phyloP scores from a whole-genome alignment of 306 rosid genomes.

The Quercus engelmannii region DNA sequence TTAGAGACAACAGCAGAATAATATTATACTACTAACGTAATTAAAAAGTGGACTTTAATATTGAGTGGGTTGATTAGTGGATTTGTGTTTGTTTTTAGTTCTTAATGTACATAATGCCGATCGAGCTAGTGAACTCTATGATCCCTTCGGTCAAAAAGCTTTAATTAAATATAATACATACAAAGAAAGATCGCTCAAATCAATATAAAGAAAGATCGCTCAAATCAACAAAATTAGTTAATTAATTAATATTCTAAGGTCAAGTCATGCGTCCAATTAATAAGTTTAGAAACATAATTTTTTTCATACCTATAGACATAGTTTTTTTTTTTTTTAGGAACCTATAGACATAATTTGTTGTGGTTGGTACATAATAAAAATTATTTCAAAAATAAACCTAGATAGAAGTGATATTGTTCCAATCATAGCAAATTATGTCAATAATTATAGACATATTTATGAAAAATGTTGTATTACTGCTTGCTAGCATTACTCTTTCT shows the following conservation, averaged over 20 bases:
- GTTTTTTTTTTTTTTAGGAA: too few species aligned
- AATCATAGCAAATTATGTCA: too few species aligned
- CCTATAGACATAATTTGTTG: too few species aligned
- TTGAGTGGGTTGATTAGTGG: neutral
- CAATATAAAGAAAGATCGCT: neutral
- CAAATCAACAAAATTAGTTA: neutral
- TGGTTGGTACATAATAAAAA: too few species aligned
- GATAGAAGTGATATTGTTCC: too few species aligned
- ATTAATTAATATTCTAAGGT: neutral
- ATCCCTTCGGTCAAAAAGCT: neutral
- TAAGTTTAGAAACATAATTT: neutral
- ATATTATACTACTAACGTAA: neutral
- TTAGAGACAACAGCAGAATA: neutral
- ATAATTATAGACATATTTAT: too few species aligned
- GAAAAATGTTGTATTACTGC: too few species aligned
- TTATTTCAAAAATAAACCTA: too few species aligned
- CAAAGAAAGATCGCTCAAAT: neutral
- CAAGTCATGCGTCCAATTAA: neutral
- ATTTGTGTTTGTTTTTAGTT: neutral
- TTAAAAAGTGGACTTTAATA: neutral
- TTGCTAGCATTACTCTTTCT: too few species aligned
- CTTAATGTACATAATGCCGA: neutral
- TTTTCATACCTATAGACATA: neutral
- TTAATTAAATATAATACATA: neutral
- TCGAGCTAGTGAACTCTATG: neutral